A percentile compares a stretch with the other conserved stretches of the same genome.
Conservation (phyloP, 176 grass and related monocot genomes). For the Ensete ventricosum region DNA sequence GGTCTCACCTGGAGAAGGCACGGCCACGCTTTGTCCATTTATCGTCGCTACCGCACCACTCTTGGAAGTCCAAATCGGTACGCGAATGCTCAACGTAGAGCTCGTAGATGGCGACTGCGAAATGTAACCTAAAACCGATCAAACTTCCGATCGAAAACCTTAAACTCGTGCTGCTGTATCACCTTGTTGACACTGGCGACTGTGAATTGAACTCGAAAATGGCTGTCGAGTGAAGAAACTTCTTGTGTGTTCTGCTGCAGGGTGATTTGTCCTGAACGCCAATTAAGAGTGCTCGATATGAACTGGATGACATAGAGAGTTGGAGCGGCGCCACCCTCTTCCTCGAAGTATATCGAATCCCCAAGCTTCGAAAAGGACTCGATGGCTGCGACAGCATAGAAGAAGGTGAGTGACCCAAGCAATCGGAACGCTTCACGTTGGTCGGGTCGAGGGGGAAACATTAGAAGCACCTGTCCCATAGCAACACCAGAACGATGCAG, state of each 20-base stretch:
- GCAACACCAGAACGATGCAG: slow-evolving; percentile 71
- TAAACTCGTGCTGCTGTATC: neutral
- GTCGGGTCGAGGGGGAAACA: neutral
- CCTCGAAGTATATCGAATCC: slow-evolving; percentile 78
- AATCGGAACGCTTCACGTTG: neutral
- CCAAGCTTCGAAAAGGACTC: slow-evolving; percentile 84
- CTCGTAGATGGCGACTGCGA: slow-evolving; percentile 34
- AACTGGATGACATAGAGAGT: slow-evolving; percentile 60
- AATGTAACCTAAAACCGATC: too few species aligned
- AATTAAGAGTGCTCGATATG: slow-evolving; percentile 70
- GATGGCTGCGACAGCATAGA: slow-evolving; percentile 28
- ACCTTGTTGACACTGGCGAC: slow-evolving; percentile 41
- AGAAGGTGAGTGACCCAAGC: neutral
- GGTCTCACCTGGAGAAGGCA: slow-evolving; percentile 44
- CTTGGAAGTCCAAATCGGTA: slow-evolving; percentile 59
- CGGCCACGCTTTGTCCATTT: slow-evolving; percentile 43
- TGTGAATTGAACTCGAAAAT: slow-evolving; percentile 41
- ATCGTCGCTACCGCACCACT: slow-evolving; percentile 37
- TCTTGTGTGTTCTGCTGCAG: slow-evolving; percentile 39
- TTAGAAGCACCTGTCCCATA: slow-evolving; percentile 61
- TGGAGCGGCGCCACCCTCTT: slow-evolving; percentile 40
- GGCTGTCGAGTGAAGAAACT: slow-evolving; percentile 37
- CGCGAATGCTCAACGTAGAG: slow-evolving; percentile 46
- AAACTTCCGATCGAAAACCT: too few species aligned
- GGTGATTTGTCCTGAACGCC: slow-evolving; percentile 37